Evolutionary conservation across 495 filamentous ascomycete species (phyloP).

Genomic region (Penicillium soppii): DNA sequence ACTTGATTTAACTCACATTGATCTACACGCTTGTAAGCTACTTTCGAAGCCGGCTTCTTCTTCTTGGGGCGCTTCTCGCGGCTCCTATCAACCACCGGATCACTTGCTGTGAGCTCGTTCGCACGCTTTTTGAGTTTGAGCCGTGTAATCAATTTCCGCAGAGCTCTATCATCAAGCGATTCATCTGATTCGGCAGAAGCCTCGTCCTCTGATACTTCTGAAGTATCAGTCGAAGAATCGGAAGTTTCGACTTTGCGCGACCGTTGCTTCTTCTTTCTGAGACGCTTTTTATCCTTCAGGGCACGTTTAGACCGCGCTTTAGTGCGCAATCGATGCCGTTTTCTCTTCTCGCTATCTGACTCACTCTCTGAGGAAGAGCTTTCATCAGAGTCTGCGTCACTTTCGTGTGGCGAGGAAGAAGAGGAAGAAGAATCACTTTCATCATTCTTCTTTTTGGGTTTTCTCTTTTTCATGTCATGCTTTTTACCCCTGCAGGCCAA

Average conservation of each 20-base stretch:
- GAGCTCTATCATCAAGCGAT: slow-evolving; percentile 38
- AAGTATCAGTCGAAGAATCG: slow-evolving; percentile 36
- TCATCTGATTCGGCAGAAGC: slow-evolving; percentile 28
- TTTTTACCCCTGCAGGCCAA: slow-evolving; percentile 43
- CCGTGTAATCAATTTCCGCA: slow-evolving; percentile 49
- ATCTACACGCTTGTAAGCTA: slow-evolving; percentile 86
- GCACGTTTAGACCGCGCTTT: slow-evolving; percentile 50
- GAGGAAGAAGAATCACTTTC: slow-evolving; percentile 26
- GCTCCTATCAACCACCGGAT: slow-evolving; percentile 11
- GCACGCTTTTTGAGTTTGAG: slow-evolving; percentile 47
- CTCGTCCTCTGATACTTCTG: slow-evolving; percentile 33
- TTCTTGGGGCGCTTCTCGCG: slow-evolving; percentile 30
- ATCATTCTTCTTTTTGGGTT: slow-evolving; percentile 23
- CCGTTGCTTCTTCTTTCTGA: slow-evolving; percentile 43
- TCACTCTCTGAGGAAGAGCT: slow-evolving; percentile 28
- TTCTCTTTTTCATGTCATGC: slow-evolving; percentile 23
- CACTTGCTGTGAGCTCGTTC: slow-evolving; percentile 19
- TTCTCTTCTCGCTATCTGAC: slow-evolving; percentile 30
- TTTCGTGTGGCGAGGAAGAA: slow-evolving; percentile 17
- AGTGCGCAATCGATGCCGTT: slow-evolving; percentile 30
- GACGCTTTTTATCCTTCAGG: slow-evolving; percentile 33
- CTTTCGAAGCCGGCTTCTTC: slow-evolving; percentile 58
- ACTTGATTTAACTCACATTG: slow-evolving; percentile 48
- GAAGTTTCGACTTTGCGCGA: slow-evolving; percentile 35
- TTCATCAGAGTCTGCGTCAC: slow-evolving; percentile 28